Evolutionary conservation across 129 eudicot genomes (phyloP), one percentile per base, ranked within the genome.

Genomic region (Pulicaria dysenterica): DNA sequence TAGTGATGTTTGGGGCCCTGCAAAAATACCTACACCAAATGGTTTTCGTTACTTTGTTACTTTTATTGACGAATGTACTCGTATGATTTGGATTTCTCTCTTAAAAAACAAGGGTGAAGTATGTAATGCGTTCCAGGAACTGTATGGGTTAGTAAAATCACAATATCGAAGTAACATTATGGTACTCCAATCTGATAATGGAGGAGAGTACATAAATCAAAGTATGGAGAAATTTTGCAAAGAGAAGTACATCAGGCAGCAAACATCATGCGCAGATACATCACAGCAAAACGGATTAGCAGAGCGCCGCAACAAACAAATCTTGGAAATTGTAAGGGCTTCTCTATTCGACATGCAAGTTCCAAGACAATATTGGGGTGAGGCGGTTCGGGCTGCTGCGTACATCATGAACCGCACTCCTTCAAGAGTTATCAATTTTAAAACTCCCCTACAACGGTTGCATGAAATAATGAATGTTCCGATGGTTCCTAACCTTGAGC

Each of bases 11-110:
- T 71, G 67, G 76, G 76, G 76, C 36, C 76, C 66, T 34, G 24
- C 66, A 8, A 59, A 59, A 45, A 13, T 43, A n/a, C 57, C 47
- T 10, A 48, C 77, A 10, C 44, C 51, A 0, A 41, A 39, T 44
- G 51, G 51, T 0, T 54, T 66, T 58, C 69, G 36, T 59, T 73
- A 60, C 4, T 73, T 73, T 42, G 55, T 71, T 56, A 55, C 67
- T 1, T 56, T 56, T 71, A 71, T 71, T 55, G 76, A 71, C 7
- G 77, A 73, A 59, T 73, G 77, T 38, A 43, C 69, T 45, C 37
- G 60, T 31, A 58, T 73, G 77, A 46, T 41, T 48, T 69, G 74
- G 58, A 39, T 68, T 9, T 68, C 61, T 34, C 62, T 61, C 12
- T 47, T 70, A 7, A 34, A 53, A 24, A 13, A 41, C 3, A 71